Evolutionary conservation across 1,284 basidiomycete species (phyloP).

Genomic region (Leccinum pachyderme): DNA sequence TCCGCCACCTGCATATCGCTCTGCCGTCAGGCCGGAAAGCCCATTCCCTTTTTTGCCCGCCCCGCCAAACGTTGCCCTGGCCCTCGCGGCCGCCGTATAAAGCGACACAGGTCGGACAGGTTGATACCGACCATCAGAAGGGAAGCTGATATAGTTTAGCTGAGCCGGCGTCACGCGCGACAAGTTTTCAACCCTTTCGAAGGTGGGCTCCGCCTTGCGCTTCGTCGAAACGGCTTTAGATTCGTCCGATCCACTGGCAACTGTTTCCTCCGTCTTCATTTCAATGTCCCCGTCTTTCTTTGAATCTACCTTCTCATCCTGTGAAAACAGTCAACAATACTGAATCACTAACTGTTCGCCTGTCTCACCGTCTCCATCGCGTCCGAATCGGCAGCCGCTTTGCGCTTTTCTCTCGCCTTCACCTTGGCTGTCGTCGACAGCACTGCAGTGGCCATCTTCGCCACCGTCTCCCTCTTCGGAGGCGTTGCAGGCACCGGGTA

Average conservation of each 20-base stretch:
- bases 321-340: conserved; percentile 7
- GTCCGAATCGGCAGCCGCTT: conserved; percentile 77
- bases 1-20: conserved; percentile 73
- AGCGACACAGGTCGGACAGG: conserved; percentile 85
- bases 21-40: conserved; percentile 37
- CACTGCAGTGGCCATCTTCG: conserved; percentile 89
- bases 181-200: conserved; percentile 83
- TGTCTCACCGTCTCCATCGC: conserved; percentile 76
- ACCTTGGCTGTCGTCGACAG: conserved; percentile 94
- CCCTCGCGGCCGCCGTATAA: conserved; percentile 35
- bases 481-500: conserved; percentile 85
- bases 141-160: conserved; percentile 82
- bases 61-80: conserved; percentile 34
- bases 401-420: conserved; percentile 88
- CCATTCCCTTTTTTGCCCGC: conserved; percentile 28
- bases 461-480: conserved; percentile 86
- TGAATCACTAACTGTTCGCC: background rate
- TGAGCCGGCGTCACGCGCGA: conserved; percentile 93
- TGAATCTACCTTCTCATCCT: conserved; percentile 55
- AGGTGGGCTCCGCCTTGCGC: conserved; percentile 73
- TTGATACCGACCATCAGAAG: conserved; percentile 75
- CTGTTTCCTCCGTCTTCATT: conserved; percentile 66
- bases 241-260: conserved; percentile 57
- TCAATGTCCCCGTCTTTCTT: conserved; percentile 70
- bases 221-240: conserved; percentile 42